Base-by-base conservation (phyloP, 441 rosid genomes). In the Populus hybrid region DNA sequence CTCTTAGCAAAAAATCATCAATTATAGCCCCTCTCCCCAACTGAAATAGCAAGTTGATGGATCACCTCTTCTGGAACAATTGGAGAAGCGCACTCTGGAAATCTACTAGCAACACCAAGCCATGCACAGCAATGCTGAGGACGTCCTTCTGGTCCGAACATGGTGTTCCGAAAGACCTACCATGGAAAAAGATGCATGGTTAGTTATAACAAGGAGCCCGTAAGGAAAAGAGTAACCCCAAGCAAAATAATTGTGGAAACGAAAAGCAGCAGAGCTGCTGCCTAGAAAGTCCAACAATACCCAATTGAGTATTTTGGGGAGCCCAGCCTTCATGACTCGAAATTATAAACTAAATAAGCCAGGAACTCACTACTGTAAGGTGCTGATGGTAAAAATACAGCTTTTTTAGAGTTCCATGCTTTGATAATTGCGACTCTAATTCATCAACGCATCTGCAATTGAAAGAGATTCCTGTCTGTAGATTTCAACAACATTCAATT, bases 61-160 rank as follows among this genome's bases (percentile, higher is more conserved):
- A 79, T 85, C 84, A 94, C 99, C 98, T 97, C 99, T 86, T 97
- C 99, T 2, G 99, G 94, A 82, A 94, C 88, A 83, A 97, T 88
- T 73, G 97, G 83, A 74, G 99, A 97, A 87, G 99, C 95, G 84
- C 99, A 94, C 77, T 94, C 99, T 38, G 98, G 99, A 80, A 97
- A 97, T 79, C 98, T 94, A 86, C 99, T 91, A 80, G 99, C 99
- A 83, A 93, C 98, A 82, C 99, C 96, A 81, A 97, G 98, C 99
- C 99, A 97, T 76, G 99, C 98, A 89, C 99, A 97, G 77, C 99
- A 97, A 84, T 97, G 99, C 83, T 94, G 99, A 77, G 99, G 99
- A 80, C 99, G 97, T 81, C 99, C 99, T 88, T 97, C 99, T 78
- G 98, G 99, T 67, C 99, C 99, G 88, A 97, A 97, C 99, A 97